Conservation (phyloP, 352 stramenopile genomes). For the Pythium monospermum region DNA sequence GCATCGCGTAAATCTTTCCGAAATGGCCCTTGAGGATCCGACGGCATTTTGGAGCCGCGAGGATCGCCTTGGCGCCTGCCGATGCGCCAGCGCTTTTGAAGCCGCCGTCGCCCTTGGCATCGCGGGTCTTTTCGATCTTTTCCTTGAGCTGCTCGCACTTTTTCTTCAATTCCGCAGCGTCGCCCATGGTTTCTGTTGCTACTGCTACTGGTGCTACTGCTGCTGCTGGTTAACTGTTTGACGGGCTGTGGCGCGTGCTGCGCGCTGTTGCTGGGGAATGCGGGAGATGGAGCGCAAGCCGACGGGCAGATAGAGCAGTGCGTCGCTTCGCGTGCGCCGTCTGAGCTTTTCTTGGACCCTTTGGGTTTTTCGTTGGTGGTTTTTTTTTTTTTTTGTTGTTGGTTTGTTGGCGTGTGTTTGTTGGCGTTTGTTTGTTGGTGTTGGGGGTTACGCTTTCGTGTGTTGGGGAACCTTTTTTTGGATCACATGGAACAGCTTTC, state of each 20-base stretch:
- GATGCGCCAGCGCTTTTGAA: slow-evolving; percentile 62
- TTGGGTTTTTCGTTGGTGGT: neutral
- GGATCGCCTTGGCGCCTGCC: slow-evolving; percentile 68
- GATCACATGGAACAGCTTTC: slow-evolving; percentile 8
- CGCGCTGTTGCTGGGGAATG: neutral
- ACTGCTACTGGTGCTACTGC: too few relatives aligned
- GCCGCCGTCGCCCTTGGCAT: slow-evolving; percentile 69
- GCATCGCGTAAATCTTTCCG: slow-evolving; percentile 99
- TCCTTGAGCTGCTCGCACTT: slow-evolving; percentile 85
- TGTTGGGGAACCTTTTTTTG: too few relatives aligned
- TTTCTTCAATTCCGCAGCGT: slow-evolving; percentile 79
- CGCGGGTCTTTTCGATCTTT: slow-evolving; percentile 82
- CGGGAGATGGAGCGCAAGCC: neutral
- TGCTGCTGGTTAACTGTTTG: neutral
- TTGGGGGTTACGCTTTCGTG: neutral
- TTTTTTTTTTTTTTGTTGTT: neutral
- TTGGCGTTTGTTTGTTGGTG: neutral
- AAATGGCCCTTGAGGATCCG: slow-evolving; percentile 98
- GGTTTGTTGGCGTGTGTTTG: neutral
- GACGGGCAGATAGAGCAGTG: neutral
- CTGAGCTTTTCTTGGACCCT: neutral
- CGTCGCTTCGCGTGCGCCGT: neutral
- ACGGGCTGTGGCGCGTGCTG: neutral
- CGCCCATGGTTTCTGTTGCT: slow-evolving; percentile 71
- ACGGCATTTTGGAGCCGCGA: slow-evolving; percentile 87